A percentile compares a stretch with the other conserved stretches of the same genome.
Evolutionary conservation across 2,329 filamentous ascomycete genomes (phyloP).

Genomic region (Ceratocystis destructans): DNA sequence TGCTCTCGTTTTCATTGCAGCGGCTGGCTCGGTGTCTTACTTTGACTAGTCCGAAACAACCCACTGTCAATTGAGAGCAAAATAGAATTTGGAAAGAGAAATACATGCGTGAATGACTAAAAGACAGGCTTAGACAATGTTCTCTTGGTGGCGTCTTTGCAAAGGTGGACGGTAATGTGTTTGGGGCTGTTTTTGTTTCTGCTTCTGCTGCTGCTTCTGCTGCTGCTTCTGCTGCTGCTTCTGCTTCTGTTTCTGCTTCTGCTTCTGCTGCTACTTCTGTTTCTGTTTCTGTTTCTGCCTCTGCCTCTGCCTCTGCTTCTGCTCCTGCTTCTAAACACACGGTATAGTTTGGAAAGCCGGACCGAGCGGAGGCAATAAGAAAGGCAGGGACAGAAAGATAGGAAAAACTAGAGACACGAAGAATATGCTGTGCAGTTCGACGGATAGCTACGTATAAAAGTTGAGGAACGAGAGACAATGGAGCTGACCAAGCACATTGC

Average conservation of each 20-base stretch:
- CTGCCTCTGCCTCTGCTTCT: neutral
- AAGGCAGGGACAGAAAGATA: neutral
- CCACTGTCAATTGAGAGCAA: neutral
- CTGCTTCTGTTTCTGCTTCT: neutral
- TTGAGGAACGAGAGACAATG: neutral
- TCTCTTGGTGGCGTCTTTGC: neutral
- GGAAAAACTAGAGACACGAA: neutral
- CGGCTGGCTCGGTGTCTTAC: neutral
- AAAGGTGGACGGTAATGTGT: neutral
- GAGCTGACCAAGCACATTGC: neutral
- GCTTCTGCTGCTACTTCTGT: neutral
- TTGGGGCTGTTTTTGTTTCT: neutral
- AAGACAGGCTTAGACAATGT: neutral
- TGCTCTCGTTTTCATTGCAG: neutral
- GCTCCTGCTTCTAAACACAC: neutral
- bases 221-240: no score
- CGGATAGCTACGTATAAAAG: neutral
- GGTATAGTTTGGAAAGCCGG: neutral
- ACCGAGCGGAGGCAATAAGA: neutral
- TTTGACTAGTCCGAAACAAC: neutral
- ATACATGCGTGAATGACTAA: neutral
- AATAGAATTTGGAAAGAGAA: neutral
- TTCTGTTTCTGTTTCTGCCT: neutral
- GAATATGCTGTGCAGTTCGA: neutral
- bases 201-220: neutral